Percentiles rank a stretch among this genome's conserved stretches.
These are phyloP conservation scores for Penicillium sp. DNA, from an alignment of 2,329 filamentous ascomycete species.

Conservation along the genomic window DNA sequence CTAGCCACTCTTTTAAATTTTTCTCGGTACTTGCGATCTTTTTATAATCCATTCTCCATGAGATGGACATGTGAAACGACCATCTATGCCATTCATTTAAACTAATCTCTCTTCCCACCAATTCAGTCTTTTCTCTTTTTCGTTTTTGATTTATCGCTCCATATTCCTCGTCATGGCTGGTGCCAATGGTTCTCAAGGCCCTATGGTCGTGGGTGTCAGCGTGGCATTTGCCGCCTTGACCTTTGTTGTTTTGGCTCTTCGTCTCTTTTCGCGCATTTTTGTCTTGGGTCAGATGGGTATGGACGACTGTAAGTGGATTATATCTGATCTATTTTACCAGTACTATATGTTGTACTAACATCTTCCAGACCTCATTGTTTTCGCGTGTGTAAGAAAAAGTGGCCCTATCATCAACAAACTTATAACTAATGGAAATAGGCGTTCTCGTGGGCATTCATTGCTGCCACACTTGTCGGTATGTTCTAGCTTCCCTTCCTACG, in stretches of 20 bases:
- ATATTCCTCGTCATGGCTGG: constrained; percentile 16
- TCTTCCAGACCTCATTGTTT: constrained; percentile 29
- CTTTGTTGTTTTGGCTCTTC: constrained; percentile 36
- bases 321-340: neutral
- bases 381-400: constrained; percentile 27
- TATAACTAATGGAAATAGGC: constrained; percentile 19
- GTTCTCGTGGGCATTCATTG: constrained; percentile 38
- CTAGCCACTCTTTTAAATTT: neutral
- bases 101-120: neutral
- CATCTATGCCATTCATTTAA: neutral
- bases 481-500: neutral
- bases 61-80: constrained; percentile 1
- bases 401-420: neutral
- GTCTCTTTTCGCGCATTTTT: constrained; percentile 41
- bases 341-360: constrained; percentile 11
- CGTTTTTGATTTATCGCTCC: neutral
- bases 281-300: constrained; percentile 33
- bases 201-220: constrained; percentile 33
- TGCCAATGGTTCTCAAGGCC: constrained; percentile 32
- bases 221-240: constrained; percentile 41
- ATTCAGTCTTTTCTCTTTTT: neutral
- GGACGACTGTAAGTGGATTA: constrained; percentile 30
- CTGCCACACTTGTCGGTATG: constrained; percentile 34
- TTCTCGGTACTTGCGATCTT: neutral
- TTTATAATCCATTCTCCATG: neutral